Conservation (phyloP, 2,329 filamentous ascomycete genomes). For the Kalaharituber pfeilii region DNA sequence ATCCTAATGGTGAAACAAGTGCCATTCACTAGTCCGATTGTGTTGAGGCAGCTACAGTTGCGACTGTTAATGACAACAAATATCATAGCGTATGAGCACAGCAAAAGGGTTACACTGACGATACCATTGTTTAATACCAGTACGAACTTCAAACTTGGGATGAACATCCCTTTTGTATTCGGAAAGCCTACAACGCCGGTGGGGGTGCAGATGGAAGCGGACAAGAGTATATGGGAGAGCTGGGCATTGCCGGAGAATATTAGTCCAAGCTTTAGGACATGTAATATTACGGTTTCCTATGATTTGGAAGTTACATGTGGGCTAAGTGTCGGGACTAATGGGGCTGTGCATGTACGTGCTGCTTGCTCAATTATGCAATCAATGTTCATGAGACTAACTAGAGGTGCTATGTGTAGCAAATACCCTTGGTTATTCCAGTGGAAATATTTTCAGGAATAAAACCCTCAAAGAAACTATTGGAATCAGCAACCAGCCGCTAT, state of each 20-base stretch:
- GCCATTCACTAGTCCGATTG: conserved; percentile 50
- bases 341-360: conserved; percentile 30
- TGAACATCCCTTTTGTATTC: conserved; percentile 52
- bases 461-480: conserved; percentile 58
- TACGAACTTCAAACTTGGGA: not conserved
- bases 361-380: not conserved
- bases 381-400: too few species aligned
- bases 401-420: conserved; percentile 38
- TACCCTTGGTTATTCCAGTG: conserved; percentile 63
- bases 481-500: conserved; percentile 30
- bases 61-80: conserved; percentile 64
- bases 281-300: conserved; percentile 69
- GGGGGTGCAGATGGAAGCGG: conserved; percentile 51
- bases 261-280: conserved; percentile 70
- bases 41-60: conserved; percentile 62
- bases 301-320: conserved; percentile 69
- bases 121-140: conserved; percentile 50
- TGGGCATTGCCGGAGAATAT: conserved; percentile 66
- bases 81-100: conserved; percentile 59
- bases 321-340: conserved; percentile 51
- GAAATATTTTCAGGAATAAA: conserved; percentile 76
- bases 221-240: conserved; percentile 54
- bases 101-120: conserved; percentile 49
- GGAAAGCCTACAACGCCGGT: conserved; percentile 40
- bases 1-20: conserved; percentile 62